A percentile compares a stretch with the other conserved stretches of the same genome.
phyloP scores from a whole-genome alignment of 2,329 filamentous ascomycete species.

The Paecilomyces niveus region DNA sequence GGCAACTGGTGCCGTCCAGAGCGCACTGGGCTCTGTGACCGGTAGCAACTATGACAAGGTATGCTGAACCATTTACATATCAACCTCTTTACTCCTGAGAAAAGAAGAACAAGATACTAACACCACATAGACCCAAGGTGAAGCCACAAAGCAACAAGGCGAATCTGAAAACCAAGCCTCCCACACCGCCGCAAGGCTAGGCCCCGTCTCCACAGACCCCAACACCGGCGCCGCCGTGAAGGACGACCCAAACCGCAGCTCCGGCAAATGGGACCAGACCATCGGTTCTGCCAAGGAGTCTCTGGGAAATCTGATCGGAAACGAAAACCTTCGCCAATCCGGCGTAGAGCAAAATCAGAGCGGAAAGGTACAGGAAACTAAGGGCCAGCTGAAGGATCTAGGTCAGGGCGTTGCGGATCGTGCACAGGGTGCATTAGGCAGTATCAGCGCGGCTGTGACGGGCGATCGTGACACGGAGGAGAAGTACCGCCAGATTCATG shows the following conservation, averaged over 20 bases:
- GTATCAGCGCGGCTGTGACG: constrained; percentile 62
- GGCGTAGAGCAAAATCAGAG: constrained; percentile 72
- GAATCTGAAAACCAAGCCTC: constrained; percentile 53
- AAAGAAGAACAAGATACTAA: constrained; percentile 16
- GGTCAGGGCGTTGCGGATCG: constrained; percentile 60
- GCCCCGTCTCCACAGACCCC: constrained; percentile 58
- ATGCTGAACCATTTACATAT: constrained; percentile 7
- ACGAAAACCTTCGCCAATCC: constrained; percentile 64
- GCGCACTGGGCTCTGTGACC: constrained; percentile 62
- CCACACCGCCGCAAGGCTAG: constrained; percentile 69
- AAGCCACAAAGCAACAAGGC: too few species aligned
- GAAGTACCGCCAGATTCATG: constrained; percentile 63
- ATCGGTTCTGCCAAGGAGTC: constrained; percentile 79
- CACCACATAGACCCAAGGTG: constrained; percentile 47
- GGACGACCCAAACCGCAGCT: constrained; percentile 63
- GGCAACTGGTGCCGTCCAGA: constrained; percentile 66
- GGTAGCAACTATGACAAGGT: constrained; percentile 64
- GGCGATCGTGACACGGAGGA: constrained; percentile 61
- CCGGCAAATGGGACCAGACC: constrained; percentile 81
- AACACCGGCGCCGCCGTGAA: constrained; percentile 62
- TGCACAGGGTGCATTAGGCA: constrained; percentile 64
- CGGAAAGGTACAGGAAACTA: constrained; percentile 74
- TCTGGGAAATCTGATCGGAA: constrained; percentile 67
- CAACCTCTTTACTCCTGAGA: background rate
- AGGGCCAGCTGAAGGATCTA: constrained; percentile 71